A percentile compares a stretch with the other conserved stretches of the same genome.
phyloP scores from a whole-genome alignment of 2,329 filamentous ascomycete species.

The Calonectria montana region DNA sequence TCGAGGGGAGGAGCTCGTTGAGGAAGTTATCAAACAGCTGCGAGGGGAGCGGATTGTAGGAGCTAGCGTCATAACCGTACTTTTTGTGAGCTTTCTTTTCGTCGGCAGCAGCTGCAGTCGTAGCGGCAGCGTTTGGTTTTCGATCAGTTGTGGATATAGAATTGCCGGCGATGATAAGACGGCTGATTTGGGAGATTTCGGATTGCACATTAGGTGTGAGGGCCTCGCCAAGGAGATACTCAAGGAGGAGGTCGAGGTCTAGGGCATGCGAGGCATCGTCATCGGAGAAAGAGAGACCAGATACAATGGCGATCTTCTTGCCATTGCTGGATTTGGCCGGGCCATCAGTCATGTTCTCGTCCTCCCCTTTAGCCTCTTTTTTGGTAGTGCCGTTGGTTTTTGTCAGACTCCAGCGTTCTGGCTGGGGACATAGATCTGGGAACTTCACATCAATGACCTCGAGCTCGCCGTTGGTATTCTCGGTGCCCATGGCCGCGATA shows the following conservation, averaged over 20 bases:
- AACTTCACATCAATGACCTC: slow-evolving; percentile 92
- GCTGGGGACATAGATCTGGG: slow-evolving; percentile 86
- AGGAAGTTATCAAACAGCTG: slow-evolving; percentile 88
- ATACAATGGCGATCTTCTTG: slow-evolving; percentile 85
- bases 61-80: slow-evolving; percentile 91
- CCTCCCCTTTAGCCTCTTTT: slow-evolving; percentile 54
- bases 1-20: slow-evolving; percentile 80
- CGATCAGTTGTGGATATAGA: slow-evolving; percentile 77
- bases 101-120: slow-evolving; percentile 53
- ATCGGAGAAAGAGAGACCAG: slow-evolving; percentile 86
- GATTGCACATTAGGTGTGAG: slow-evolving; percentile 70
- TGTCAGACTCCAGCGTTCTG: slow-evolving; percentile 80
- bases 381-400: slow-evolving; percentile 53
- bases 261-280: slow-evolving; percentile 78
- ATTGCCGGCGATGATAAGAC: slow-evolving; percentile 92
- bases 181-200: slow-evolving; percentile 75
- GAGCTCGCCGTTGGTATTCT: slow-evolving; percentile 91
- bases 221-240: slow-evolving; percentile 89
- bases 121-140: slow-evolving; percentile 43
- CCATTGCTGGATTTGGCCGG: slow-evolving; percentile 49
- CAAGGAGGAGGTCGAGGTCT: slow-evolving; percentile 80
- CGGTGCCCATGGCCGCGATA: slow-evolving; percentile 92
- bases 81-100: slow-evolving; percentile 74
- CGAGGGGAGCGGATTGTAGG: slow-evolving; percentile 89
- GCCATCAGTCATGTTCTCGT: slow-evolving; percentile 68